Conservation (phyloP, 176 grass and related monocot genomes). For the Chloris gayana region DNA sequence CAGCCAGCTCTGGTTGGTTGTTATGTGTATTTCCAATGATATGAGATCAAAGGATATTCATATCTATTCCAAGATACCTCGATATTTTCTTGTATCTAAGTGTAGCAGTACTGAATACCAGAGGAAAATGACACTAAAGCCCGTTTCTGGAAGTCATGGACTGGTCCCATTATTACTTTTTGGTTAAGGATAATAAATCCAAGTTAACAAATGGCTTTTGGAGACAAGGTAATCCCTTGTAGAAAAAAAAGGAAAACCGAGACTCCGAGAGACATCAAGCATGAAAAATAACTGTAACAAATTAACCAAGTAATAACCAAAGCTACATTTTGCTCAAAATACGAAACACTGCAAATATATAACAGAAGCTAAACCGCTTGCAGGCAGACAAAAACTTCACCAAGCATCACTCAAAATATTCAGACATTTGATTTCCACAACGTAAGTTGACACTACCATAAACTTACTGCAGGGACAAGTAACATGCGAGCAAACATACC, state of each 20-base stretch:
- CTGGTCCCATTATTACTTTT: not conserved
- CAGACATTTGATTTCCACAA: slow-evolving; percentile 2
- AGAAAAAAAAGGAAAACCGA: not conserved
- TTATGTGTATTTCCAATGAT: not conserved
- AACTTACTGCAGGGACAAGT: not conserved
- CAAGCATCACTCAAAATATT: not conserved
- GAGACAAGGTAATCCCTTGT: not conserved
- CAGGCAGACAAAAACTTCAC: not conserved
- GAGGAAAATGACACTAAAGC: not conserved
- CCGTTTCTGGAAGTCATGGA: not conserved
- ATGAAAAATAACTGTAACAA: not conserved
- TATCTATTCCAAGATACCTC: not conserved
- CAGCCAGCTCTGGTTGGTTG: not conserved
- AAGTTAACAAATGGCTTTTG: not conserved
- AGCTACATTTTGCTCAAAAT: not conserved
- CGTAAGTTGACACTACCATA: not conserved
- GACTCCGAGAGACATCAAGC: slow-evolving; percentile 2
- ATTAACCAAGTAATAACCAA: not conserved
- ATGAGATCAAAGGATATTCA: not conserved
- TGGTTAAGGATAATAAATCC: not conserved
- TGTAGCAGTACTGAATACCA: too few relatives aligned
- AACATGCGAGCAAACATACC: slow-evolving; percentile 40
- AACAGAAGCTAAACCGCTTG: not conserved
- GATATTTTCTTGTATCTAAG: too few relatives aligned
- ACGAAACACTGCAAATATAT: not conserved